Evolutionary conservation across 129 eudicot species (phyloP), one percentile per base, ranked within the genome.

Genomic region (Tanacetum coccineum): DNA sequence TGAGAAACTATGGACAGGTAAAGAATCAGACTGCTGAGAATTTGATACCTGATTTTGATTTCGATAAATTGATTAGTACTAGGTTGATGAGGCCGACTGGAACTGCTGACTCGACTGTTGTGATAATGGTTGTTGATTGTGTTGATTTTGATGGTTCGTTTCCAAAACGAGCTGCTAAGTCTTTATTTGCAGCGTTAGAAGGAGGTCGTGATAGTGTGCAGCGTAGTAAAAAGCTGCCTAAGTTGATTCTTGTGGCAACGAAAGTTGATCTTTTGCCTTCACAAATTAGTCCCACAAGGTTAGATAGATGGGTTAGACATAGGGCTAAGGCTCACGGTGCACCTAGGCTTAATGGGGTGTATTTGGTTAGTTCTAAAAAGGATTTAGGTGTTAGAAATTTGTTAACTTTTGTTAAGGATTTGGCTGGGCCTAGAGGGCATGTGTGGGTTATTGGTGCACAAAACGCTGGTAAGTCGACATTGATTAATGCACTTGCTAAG

Each of bases 401-500:
- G 81, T 25, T 93, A 13, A 68, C 83, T n/a, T 88, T 76, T 72
- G 68, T 93, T 45, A 93, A 93, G 82, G 87, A 84, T 4, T 78
- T 82, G 85, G 92, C 96, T 40, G 99, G 99, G 10, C 99, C 99
- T 47, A 79, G 95, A 70, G 99, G 99, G 59, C 84, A 89, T 79
- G 96, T 89, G 10, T 93, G 99, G 99, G 95, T 93, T 53, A 81
- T 93, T 48, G 96, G 99, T 57, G 95, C 99, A 22, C 99, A 93
- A 66, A 89, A 93, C 66, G 99, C 96, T 21, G 99, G 99, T 28
- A 93, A 93, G 48, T 93, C 99, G 1, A 93, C 99, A 1, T 73
- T 93, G 79, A 88, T 93, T 42, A 93, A 93, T 70, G 96, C 92
- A 13, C 82, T 93, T 79, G 88, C 95, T 17, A 93, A 86, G 73